Conservation (phyloP, 306 rosid species). For the Notholithocarpus densiflorus region DNA sequence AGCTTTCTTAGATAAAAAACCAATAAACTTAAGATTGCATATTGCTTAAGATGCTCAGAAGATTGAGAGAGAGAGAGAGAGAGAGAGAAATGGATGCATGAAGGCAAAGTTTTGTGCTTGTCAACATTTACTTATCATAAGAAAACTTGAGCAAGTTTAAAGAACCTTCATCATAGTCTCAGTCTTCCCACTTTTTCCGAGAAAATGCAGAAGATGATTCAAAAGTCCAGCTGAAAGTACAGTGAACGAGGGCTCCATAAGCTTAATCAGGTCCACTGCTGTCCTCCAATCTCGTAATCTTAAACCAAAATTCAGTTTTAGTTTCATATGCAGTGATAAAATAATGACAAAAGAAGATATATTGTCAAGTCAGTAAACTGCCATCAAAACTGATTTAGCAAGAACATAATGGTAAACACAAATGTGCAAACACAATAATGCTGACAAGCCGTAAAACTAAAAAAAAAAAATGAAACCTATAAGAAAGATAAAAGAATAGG, state of each 20-base stretch:
- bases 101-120: neutral
- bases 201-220: conserved; percentile 65
- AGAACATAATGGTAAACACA: neutral
- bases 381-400: conserved; percentile 16
- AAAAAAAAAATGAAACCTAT: neutral
- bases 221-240: conserved; percentile 61
- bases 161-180: conserved; percentile 86
- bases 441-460: neutral
- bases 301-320: conserved; percentile 34
- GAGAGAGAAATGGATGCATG: neutral
- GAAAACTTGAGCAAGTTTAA: conserved; percentile 7
- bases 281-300: conserved; percentile 91
- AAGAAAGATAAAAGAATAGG: neutral
- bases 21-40: neutral
- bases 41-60: conserved; percentile 2
- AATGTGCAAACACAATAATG: neutral
- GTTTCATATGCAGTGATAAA: conserved; percentile 13
- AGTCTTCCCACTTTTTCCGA: conserved; percentile 85
- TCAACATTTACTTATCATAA: conserved; percentile 14
- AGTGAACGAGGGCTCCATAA: conserved; percentile 73
- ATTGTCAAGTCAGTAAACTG: conserved; percentile 11
- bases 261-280: conserved; percentile 57
- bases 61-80: conserved; percentile 8
- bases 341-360: conserved; percentile 18
- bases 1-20: neutral